These are phyloP conservation scores for Mucor mucedo DNA, from an alignment of 371 early-diverging fungal species.

Conservation along the genomic window DNA sequence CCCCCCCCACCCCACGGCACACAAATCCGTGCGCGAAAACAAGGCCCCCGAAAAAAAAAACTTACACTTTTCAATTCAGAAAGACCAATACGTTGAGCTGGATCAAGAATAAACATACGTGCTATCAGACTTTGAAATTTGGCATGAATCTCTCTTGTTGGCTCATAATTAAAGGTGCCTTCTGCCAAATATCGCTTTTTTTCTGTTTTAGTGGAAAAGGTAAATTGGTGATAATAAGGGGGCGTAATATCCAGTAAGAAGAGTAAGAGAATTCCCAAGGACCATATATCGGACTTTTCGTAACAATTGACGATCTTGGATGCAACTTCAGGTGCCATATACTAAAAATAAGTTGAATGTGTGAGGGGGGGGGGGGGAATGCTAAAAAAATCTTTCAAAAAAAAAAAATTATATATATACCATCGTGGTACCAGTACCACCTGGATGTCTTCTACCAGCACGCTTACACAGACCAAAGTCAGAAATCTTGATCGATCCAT, in stretches of 20 bases:
- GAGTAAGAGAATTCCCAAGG: constrained; percentile 2
- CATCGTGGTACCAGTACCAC: too few relatives aligned
- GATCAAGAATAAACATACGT: too few relatives aligned
- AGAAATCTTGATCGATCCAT: constrained; percentile 9
- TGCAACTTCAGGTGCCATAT: constrained; percentile 19
- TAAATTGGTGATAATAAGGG: background rate
- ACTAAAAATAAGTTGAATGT: background rate
- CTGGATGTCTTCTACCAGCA: background rate
- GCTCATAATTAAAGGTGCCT: too few relatives aligned
- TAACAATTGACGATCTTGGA: background rate
- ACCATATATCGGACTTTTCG: constrained; percentile 14
- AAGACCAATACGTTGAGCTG: too few relatives aligned
- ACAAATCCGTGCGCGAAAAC: too few relatives aligned
- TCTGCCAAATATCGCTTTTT: background rate
- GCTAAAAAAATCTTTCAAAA: background rate
- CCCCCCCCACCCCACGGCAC: too few relatives aligned
- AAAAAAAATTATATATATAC: too few relatives aligned
- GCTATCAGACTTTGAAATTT: too few relatives aligned
- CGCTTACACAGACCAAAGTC: constrained; percentile 6
- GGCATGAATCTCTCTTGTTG: too few relatives aligned
- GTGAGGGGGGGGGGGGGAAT: too few relatives aligned
- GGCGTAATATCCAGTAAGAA: background rate
- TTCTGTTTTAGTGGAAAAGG: background rate
- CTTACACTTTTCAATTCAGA: too few relatives aligned
- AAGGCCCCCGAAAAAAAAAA: too few relatives aligned